Evolutionary conservation across 352 stramenopile genomes (phyloP), one percentile per base, ranked within the genome.

Genomic region (Blastocystis sp.): DNA sequence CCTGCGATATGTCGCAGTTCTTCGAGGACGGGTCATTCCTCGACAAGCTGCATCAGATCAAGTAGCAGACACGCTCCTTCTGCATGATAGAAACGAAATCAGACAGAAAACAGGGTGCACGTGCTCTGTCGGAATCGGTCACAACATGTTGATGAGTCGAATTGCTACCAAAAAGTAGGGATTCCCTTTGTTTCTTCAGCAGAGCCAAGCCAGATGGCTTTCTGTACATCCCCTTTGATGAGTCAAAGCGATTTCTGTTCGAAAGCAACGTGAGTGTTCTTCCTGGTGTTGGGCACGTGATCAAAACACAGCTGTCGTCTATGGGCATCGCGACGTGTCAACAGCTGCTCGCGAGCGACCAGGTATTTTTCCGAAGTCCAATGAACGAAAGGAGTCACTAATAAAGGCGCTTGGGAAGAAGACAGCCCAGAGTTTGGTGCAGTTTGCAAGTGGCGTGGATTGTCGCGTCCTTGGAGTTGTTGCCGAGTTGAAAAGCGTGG

Each of bases 191-290:
- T 9, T 43, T 23, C 68, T 63, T n/a, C 3, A 20, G 26, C 20
- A 84, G 73, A 68, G 73, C 73, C 47, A 84, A 84, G 26, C 73
- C 73, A 5, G 47, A 84, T 43, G 73, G 73, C 50, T 18, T 84
- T 6, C 53, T 84, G 50, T 84, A 84, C 26, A 66, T 84, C 47
- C 50, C 73, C 18, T 68, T 69, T 13, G 53, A 84, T n/a, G 73
- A 41, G 20, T 41, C 34, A 6, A 34, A 50, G n/a, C 2, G n/a
- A 9, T 23, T 3, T 3, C 39, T 84, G 5, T 3, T 9, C 8
- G 54, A 64, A 20, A 37, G 43, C 9, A 20, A 11, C 4, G 55
- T 84, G 43, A 45, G 11, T 3, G 47, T 84, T 63, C 54, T 84
- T n/a, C 73, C 73, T 23, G 73, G 73, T 11, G 73, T 84, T 9